Conservation (phyloP, 768 basidiomycete species). For the Naematelia encephala region DNA sequence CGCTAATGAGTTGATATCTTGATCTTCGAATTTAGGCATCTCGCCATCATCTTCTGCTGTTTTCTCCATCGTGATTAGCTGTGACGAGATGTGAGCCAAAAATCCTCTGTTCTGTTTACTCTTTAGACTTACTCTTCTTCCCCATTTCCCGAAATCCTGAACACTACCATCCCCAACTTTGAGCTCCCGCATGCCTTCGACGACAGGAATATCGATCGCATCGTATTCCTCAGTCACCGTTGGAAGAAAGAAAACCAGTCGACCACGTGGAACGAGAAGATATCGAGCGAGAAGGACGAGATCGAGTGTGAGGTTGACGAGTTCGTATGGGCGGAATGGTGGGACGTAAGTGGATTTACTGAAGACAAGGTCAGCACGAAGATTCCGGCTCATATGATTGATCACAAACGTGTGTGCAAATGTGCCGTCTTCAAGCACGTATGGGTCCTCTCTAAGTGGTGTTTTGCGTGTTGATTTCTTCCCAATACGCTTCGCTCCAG, state of each 20-base stretch:
- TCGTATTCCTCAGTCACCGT: constrained; percentile 81
- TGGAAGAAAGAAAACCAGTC: constrained; percentile 87
- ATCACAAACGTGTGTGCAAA: constrained; percentile 53
- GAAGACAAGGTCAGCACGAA: background rate
- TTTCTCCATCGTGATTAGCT: constrained; percentile 91
- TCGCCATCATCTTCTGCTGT: constrained; percentile 35
- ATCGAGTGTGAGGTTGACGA: constrained; percentile 75
- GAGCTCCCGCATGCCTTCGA: constrained; percentile 77
- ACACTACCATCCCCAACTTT: constrained; percentile 57
- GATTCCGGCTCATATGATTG: no score
- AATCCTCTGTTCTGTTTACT: no score
- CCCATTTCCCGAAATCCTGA: constrained; percentile 95
- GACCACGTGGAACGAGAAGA: constrained; percentile 75
- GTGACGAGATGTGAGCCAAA: no score
- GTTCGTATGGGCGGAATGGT: constrained; percentile 86
- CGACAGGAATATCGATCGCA: constrained; percentile 73
- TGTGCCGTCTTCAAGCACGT: constrained; percentile 46
- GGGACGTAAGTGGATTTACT: constrained; percentile 61
- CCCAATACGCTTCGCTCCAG: constrained; percentile 54
- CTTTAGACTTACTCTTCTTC: constrained; percentile 77
- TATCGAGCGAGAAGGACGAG: constrained; percentile 77
- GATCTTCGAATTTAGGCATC: constrained; percentile 31
- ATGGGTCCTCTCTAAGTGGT: constrained; percentile 41
- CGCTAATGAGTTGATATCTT: constrained; percentile 15
- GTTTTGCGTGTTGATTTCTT: constrained; percentile 37